phyloP scores from a whole-genome alignment of 2,329 filamentous ascomycete species.

The Scolecobasidium constrictum region DNA sequence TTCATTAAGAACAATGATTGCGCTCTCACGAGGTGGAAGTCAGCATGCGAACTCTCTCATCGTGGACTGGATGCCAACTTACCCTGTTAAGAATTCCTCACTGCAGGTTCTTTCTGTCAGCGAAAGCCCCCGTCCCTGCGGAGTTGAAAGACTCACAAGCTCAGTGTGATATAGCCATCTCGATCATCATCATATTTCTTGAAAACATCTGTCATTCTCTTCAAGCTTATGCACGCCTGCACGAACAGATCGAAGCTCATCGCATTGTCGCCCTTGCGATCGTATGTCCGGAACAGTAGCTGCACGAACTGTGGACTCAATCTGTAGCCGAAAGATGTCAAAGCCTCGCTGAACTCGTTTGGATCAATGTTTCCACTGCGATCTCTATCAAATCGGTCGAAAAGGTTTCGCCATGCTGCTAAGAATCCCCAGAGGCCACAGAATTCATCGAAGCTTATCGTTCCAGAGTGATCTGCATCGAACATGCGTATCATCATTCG shows the following conservation, averaged over 20 bases:
- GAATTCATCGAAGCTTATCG: constrained; percentile 92
- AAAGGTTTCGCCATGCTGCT: constrained; percentile 84
- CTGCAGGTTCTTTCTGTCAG: constrained; percentile 16
- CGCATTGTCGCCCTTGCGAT: constrained; percentile 41
- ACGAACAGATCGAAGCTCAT: constrained; percentile 83
- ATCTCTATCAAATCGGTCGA: constrained; percentile 90
- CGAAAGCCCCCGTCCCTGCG: constrained; percentile 1
- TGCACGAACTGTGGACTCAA: constrained; percentile 75
- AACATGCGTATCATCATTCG: constrained; percentile 99
- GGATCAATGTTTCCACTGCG: constrained; percentile 76
- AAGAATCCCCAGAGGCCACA: constrained; percentile 94
- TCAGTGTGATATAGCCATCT: constrained; percentile 65
- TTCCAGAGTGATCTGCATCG: constrained; percentile 78
- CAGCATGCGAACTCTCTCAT: no score
- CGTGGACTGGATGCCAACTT: no score
- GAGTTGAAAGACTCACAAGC: constrained; percentile 35
- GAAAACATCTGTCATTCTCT: constrained; percentile 98
- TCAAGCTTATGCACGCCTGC: constrained; percentile 90
- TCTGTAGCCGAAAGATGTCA: constrained; percentile 86
- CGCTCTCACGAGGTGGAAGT: constrained; percentile 29
- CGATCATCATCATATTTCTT: constrained; percentile 98
- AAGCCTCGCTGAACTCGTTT: constrained; percentile 77
- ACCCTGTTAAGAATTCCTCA: constrained; percentile 42
- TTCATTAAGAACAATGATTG: constrained; percentile 44
- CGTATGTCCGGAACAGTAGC: constrained; percentile 79